Evolutionary conservation across 805 yeast genomes (phyloP), one percentile per base, ranked within the genome.

Genomic region (Debaryomyces hansenii): DNA sequence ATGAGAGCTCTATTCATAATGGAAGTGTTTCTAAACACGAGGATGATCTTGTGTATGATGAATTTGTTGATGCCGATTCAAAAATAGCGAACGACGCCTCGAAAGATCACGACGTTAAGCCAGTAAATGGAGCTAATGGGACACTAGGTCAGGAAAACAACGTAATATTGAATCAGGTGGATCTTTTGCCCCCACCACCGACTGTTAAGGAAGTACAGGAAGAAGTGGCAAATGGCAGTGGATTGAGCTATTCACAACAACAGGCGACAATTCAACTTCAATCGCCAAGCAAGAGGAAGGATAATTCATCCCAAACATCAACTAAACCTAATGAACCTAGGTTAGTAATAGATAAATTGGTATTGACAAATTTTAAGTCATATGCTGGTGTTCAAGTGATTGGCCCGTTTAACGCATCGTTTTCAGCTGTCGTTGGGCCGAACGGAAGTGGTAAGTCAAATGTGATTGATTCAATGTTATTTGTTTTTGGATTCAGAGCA

Each of bases 401-500:
- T 42, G 99, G 99, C 0, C 99, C 99, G 0, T 94, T 94, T 66
- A 87, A 94, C 57, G 69, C 91, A 32, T 89, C 95, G 4, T 95
- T 94, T 60, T 88, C 96, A 9, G 98, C 99, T 0, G 96, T 94
- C 9, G 97, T 94, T 11, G 99, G 99, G 0, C 99, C 99, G 4
- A 94, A 94, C 64, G 99, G 99, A 7, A 87, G 96, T 10, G 99
- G 99, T 2, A 94, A 94, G 67, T 91, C 98, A 12, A 94, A 95
- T 60, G 97, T 94, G 53, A 94, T 94, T 64, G 99, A 95, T 64
- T 90, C 97, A 4, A 83, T 94, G 76, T 77, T 95, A 29, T 94
- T 94, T 65, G 99, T 95, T 1, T 94, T 94, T 71, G 99, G 99
- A 0, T 94, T 94, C 68, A 75, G 98, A 48, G 98, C 99, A 0